Percentiles rank a stretch among this genome's conserved stretches.
Evolutionary conservation across 371 early-diverging fungal genomes (phyloP).

Genomic region (Batrachochytrium dendrobatidis): DNA sequence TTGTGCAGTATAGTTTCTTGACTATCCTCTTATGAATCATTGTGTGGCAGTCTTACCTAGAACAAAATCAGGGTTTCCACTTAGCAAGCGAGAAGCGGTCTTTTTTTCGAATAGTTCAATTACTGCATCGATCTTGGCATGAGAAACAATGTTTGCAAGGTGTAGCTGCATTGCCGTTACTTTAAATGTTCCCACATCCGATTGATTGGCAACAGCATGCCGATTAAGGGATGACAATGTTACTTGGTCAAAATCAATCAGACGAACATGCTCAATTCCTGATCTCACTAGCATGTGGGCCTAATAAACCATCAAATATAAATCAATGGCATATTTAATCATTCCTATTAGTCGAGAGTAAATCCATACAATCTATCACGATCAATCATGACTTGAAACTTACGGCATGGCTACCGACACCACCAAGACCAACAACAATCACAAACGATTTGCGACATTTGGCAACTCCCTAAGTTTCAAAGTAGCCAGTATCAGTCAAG

Average conservation of each 20-base stretch:
- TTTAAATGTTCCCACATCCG: slow-evolving; percentile 86
- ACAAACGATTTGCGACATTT: slow-evolving; percentile 56
- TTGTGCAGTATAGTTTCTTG: too few species aligned
- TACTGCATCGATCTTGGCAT: slow-evolving; percentile 66
- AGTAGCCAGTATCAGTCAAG: neutral
- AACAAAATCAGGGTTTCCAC: slow-evolving; percentile 44
- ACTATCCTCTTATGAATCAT: neutral
- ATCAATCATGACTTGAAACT: neutral
- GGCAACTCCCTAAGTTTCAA: slow-evolving; percentile 19
- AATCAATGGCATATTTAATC: too few species aligned
- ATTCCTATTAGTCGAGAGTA: too few species aligned
- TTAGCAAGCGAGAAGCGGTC: slow-evolving; percentile 61
- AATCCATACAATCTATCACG: too few species aligned
- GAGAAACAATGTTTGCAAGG: slow-evolving; percentile 68
- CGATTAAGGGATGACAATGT: slow-evolving; percentile 84
- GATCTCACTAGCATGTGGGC: slow-evolving; percentile 85
- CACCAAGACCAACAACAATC: slow-evolving; percentile 92
- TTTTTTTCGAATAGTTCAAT: slow-evolving; percentile 66
- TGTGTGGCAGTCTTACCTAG: slow-evolving; percentile 20
- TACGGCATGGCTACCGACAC: slow-evolving; percentile 63
- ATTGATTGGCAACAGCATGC: slow-evolving; percentile 82
- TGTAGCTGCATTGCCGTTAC: slow-evolving; percentile 65
- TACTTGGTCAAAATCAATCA: slow-evolving; percentile 95
- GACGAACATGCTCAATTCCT: slow-evolving; percentile 72
- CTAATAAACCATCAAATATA: slow-evolving; percentile 57